Base-by-base conservation (phyloP, 2,329 filamentous ascomycete genomes). In the Aspergillus arachidicola region DNA sequence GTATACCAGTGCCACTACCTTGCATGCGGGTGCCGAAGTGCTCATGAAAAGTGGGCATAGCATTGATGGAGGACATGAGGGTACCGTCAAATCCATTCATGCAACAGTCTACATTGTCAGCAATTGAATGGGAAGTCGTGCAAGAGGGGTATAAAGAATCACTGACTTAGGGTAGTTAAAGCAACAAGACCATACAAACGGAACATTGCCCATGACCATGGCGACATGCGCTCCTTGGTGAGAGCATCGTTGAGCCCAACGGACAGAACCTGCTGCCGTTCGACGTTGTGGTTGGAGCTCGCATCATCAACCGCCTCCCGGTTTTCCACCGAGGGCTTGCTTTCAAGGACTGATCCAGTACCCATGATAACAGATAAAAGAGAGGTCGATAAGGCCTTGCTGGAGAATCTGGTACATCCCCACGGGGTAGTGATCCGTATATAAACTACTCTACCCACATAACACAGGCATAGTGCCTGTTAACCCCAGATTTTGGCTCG, bases 11-110 rank as follows among this genome's bases (percentile, higher is more conserved):
- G 19, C 75, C 58, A 26, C 78, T 77, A 10, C 80, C 80, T 16
- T 69, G 68, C 58, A 64, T 62, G 14, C 77, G 69, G 12, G 80
- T 69, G 23, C 70, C 69, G 58, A 80, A 82, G 62, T 82, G 82
- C 5, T 68, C 57, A 1, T 75, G 80, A 59, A 79, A 82, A 57
- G 79, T 78, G 0, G 76, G 76, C 23, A 82, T 68, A 14, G 78
- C 78, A 65, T 83, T 83, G 53, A 83, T 78, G 11, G 77, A 80
- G 12, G 79, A 78, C 78, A 83, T 79, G 2, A 83, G 67, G 14
- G 62, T 64, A 26, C 63, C 64, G 36, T 70, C 56, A 69, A 65
- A 71, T 61, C 70, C 66, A 28, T 63, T 76, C 63, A 67, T 67
- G 26, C 63, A 67, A n/a, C 63, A 63, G 28, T 64, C 53, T 64